Evolutionary conservation across 2,329 filamentous ascomycete species (phyloP).

Genomic region (Parastagonospora nodorum): DNA sequence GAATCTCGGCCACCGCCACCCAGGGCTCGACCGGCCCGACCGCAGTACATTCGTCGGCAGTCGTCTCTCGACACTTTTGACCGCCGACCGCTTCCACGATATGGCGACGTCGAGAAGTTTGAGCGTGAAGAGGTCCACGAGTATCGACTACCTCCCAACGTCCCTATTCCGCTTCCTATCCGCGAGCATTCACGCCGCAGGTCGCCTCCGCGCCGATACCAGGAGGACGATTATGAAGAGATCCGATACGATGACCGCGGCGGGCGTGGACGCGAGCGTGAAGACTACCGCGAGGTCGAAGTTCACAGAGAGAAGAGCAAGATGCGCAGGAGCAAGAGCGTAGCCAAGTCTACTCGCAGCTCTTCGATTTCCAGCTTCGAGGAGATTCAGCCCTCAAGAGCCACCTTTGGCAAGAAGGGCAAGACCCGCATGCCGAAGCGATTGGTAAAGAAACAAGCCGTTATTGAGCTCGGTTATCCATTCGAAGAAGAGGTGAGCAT

Average conservation of each 20-base stretch:
- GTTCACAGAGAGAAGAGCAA: constrained; percentile 53
- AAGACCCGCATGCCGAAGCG: constrained; percentile 86
- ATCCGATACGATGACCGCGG: constrained; percentile 52
- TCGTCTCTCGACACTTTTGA: constrained; percentile 92
- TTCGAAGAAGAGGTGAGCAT: constrained; percentile 78
- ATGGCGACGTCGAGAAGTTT: constrained; percentile 60
- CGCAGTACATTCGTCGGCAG: constrained; percentile 75
- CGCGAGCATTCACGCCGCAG: constrained; percentile 46
- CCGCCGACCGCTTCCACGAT: constrained; percentile 66
- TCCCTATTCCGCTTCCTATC: constrained; percentile 69
- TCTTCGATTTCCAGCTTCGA: constrained; percentile 51
- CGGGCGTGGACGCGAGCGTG: constrained; percentile 34
- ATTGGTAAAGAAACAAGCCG: constrained; percentile 77
- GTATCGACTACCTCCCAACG: constrained; percentile 69
- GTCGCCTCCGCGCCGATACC: constrained; percentile 59
- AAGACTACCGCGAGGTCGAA: constrained; percentile 57
- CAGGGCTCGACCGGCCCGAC: constrained; percentile 57
- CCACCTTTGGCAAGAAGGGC: constrained; percentile 64
- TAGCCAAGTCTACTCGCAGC: constrained; percentile 39
- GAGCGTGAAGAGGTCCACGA: constrained; percentile 48
- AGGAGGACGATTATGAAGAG: constrained; percentile 70
- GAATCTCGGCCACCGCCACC: constrained; percentile 45
- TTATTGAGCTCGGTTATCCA: constrained; percentile 84
- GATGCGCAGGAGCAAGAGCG: constrained; percentile 34
- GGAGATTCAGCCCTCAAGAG: constrained; percentile 41